Evolutionary conservation across 1,139 yeast species (phyloP).

Genomic region (Protomyces inouyei): DNA sequence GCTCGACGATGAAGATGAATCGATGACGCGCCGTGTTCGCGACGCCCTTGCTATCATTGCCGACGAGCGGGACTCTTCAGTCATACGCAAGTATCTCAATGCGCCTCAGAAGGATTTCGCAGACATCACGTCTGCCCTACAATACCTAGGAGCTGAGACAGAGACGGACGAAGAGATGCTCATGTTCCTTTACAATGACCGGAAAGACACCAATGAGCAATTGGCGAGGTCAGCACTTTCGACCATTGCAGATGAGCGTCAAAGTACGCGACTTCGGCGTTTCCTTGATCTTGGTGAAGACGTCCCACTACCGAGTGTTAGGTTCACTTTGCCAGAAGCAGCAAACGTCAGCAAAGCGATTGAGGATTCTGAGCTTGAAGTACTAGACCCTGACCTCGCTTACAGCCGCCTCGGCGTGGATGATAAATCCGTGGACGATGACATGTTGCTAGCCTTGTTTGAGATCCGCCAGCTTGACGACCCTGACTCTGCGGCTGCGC

Average conservation of each 20-base stretch:
- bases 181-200: slow-evolving; percentile 63
- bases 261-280: slow-evolving; percentile 8
- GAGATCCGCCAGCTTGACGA: slow-evolving; percentile 25
- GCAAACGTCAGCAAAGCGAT: not conserved
- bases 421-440: slow-evolving; percentile 23
- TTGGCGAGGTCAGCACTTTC: slow-evolving; percentile 23
- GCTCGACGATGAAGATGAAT: slow-evolving; percentile 4
- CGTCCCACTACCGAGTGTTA: slow-evolving; percentile 11
- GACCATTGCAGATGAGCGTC: slow-evolving; percentile 23
- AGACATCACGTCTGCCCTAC: slow-evolving; percentile 55
- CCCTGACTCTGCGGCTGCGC: slow-evolving; percentile 36
- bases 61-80: slow-evolving; percentile 47
- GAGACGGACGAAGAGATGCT: slow-evolving; percentile 72
- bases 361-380: slow-evolving; percentile 2
- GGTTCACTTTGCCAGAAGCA: not conserved
- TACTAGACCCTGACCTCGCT: slow-evolving; percentile 23
- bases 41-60: slow-evolving; percentile 58
- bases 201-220: slow-evolving; percentile 47
- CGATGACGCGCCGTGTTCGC: slow-evolving; percentile 38
- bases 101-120: slow-evolving; percentile 35
- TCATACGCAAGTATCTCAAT: slow-evolving; percentile 39
- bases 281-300: slow-evolving; percentile 18
- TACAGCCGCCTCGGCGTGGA: slow-evolving; percentile 24
- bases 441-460: slow-evolving; percentile 20
- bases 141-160: slow-evolving; percentile 55